Evolutionary conservation across 148 eudicot genomes (phyloP).

Genomic region (Fagopyrum esculentum): DNA sequence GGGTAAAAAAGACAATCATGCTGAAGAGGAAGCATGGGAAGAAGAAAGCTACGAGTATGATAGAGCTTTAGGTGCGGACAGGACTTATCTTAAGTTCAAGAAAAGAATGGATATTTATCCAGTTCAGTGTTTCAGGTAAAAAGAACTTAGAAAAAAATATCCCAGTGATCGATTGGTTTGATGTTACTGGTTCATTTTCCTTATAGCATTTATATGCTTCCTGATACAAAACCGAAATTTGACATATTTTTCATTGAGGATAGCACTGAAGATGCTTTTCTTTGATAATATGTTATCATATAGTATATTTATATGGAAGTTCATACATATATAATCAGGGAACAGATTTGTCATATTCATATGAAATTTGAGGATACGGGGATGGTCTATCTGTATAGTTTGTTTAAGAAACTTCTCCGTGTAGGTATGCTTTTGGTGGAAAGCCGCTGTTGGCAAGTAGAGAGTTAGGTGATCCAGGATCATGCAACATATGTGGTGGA

Average conservation of each 20-base stretch:
- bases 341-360: not conserved
- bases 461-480: conserved; percentile 35
- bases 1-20: conserved; percentile 30
- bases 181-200: not conserved
- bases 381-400: not conserved
- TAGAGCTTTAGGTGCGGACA: conserved; percentile 66
- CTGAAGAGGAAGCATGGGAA: conserved; percentile 63
- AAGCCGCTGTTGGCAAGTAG: conserved; percentile 67
- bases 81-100: conserved; percentile 93
- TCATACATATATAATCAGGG: not conserved
- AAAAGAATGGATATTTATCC: conserved; percentile 72
- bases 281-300: not conserved
- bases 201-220: not conserved
- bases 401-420: not conserved
- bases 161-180: not conserved
- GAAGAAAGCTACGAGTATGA: conserved; percentile 82
- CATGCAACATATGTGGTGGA: conserved; percentile 64
- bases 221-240: not conserved
- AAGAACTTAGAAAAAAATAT: not conserved
- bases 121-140: conserved; percentile 82
- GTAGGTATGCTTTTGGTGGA: conserved; percentile 81
- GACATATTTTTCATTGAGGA: not conserved
- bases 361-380: not conserved
- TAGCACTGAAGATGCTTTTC: not conserved
- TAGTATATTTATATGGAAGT: not conserved